Base-by-base conservation (phyloP, 164 flowering plant genomes). In the Chimonanthus praecox region DNA sequence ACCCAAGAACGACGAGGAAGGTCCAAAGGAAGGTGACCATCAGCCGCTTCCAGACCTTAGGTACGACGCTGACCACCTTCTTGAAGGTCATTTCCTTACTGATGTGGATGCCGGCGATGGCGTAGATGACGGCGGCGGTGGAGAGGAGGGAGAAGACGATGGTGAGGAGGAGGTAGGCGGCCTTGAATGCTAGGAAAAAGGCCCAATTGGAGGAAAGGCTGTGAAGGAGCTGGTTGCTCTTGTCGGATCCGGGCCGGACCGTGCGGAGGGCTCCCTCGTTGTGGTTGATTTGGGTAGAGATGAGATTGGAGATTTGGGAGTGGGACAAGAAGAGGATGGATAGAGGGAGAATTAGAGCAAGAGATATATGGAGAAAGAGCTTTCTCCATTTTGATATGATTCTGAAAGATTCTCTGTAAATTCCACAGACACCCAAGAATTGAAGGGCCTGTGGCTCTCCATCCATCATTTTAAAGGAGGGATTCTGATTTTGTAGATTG, bases 281-380 rank as follows among this genome's bases (percentile, higher is more conserved):
- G 75, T 21, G 71, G 51, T 47, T 10, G 80, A 89, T 82, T 3
- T 75, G 77, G 8, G 63, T 1, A 75, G 75, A 76, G 78, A 90
- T 75, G 73, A 76, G 13, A 6, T 78, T 49, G 10, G 89, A 83
- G 9, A 87, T 47, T 33, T 83, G 72, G 66, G 78, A 75, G 71
- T 88, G 83, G 45, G 87, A 81, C 4, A 89, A 61, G 86, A 79
- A 84, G 79, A 88, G 74, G 86, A 87, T 71, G 65, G 90, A 81
- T 11, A 90, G 80, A 15, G 94, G 94, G 73, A 90, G 85, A 84
- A 90, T 86, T 8, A 90, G 71, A 71, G 90, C 8, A 0, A 90
- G 73, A 9, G 89, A 76, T 72, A 90, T 84, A 68, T 84, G 80
- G 84, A 46, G 68, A 85, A 89, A 86, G 82, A 88, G 76, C 72